Evolutionary conservation across 1,284 basidiomycete genomes (phyloP).

Genomic region (Apiotrichum veenhuisii): DNA sequence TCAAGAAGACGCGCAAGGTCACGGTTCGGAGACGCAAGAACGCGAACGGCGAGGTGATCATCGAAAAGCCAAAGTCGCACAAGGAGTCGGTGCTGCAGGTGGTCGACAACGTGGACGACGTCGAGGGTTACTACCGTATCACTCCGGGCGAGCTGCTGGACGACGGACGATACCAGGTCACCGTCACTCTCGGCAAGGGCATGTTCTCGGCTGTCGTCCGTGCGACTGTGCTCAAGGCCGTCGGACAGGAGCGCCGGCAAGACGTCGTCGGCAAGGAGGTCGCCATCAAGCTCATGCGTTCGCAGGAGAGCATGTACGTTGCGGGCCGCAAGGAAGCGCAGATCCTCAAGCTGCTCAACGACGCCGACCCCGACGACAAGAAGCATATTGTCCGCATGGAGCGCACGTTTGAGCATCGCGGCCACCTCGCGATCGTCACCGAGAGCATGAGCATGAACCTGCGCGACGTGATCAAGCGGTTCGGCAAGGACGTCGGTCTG

Average conservation of each 20-base stretch:
- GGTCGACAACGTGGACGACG: slow-evolving; percentile 56
- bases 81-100: slow-evolving; percentile 38
- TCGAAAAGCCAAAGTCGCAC: slow-evolving; percentile 58
- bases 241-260: slow-evolving; percentile 55
- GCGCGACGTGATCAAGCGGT: slow-evolving; percentile 96
- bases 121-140: slow-evolving; percentile 93
- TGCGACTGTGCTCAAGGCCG: slow-evolving; percentile 74
- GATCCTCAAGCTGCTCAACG: slow-evolving; percentile 78
- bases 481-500: slow-evolving; percentile 95
- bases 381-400: slow-evolving; percentile 91
- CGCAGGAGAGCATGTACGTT: slow-evolving; percentile 97
- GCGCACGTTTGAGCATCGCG: slow-evolving; percentile 91
- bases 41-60: slow-evolving; percentile 63
- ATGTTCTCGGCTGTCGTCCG: slow-evolving; percentile 98
- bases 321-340: slow-evolving; percentile 90
- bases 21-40: slow-evolving; percentile 53
- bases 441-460: slow-evolving; percentile 97
- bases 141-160: slow-evolving; percentile 94
- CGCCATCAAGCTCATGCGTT: slow-evolving; percentile 94
- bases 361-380: slow-evolving; percentile 92
- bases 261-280: slow-evolving; percentile 66
- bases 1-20: slow-evolving; percentile 54
- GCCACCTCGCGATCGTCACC: slow-evolving; percentile 94
- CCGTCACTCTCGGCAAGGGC: slow-evolving; percentile 89
- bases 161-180: slow-evolving; percentile 88